Conservation (phyloP, 1,139 yeast species). For the Taphrina sp. region DNA sequence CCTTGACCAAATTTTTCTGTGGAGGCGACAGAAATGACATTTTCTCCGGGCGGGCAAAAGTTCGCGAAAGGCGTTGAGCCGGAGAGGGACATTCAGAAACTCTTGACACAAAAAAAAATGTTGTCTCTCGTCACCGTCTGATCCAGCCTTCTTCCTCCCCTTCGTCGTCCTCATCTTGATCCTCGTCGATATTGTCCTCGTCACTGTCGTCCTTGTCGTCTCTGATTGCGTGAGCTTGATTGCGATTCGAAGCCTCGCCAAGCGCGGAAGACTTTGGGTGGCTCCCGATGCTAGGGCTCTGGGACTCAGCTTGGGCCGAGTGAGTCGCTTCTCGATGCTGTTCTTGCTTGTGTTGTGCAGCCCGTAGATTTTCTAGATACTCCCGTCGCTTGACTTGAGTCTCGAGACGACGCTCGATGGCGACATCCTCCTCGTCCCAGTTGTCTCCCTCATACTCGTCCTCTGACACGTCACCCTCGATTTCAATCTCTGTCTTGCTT, state of each 20-base stretch:
- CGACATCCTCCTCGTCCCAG: conserved; percentile 10
- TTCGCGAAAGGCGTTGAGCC: no score
- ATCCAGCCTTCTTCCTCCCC: conserved; percentile 17
- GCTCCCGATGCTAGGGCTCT: not conserved
- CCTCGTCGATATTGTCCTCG: not conserved
- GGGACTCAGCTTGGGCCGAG: not conserved
- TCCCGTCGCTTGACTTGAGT: conserved; percentile 16
- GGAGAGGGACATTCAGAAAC: not conserved
- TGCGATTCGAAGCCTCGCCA: not conserved
- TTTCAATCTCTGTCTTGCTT: not conserved
- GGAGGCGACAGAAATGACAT: no score
- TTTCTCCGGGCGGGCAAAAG: no score
- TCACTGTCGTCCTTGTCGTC: not conserved
- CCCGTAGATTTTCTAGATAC: conserved; percentile 10
- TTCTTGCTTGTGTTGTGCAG: not conserved
- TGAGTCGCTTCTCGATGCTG: not conserved
- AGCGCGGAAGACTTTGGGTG: not conserved
- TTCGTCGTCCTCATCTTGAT: conserved; percentile 7
- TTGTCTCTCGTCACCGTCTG: not conserved
- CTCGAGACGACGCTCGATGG: conserved; percentile 22
- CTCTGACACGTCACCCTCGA: not conserved
- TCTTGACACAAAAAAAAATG: not conserved
- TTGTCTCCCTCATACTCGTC: conserved; percentile 16
- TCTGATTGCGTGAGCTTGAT: not conserved
- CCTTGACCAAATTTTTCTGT: no score